Evolutionary conservation across 169 alveolate species (phyloP), one percentile per base, ranked within the genome.

Genomic region (Plasmodium yoelii): DNA sequence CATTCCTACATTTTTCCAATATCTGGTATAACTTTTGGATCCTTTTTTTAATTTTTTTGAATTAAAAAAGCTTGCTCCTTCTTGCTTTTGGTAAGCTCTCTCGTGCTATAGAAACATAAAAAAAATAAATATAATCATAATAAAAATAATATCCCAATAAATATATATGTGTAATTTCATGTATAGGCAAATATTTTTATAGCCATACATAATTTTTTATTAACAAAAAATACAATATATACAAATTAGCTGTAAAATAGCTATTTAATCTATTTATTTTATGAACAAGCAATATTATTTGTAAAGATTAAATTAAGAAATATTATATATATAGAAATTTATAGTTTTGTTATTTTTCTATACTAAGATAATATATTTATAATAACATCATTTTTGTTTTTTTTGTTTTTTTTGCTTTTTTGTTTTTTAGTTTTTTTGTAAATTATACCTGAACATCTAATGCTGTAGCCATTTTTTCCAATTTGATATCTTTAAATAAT

Each of bases 1-100:
- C 88, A 98, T 93, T 47, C 99, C 99, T 51, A 98, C 98, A 87
- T 98, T 98, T 96, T 96, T 97, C 95, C 94, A 97, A 95, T 96
- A 97, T 90, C 99, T 95, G 61, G 98, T 96, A 68, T 95, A 96
- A 34, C 96, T 64, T 22, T 94, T 94, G 88, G 86, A 65, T 53
- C 97, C 97, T 92, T 93, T 95, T 19, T 95, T 94, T 69, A 95
- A 69, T 88, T 94, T 93, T 90, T 94, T 94, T 77, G 95, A 93
- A 84, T 93, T 93, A 90, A 95, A 95, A 55, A 94, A 92, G 93
- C 95, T 94, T 56, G 97, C 95, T 56, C 96, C 97, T 73, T 94
- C 96, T 91, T 97, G 97, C 91, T 96, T 97, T 93, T 95, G 95
- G 93, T 93, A 97, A 18, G 98, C 96, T 89, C 94, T 97, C 88